Percentiles rank a stretch among this genome's conserved stretches.
phyloP scores from a whole-genome alignment of 306 rosid species.

The Vigna trinervia region DNA sequence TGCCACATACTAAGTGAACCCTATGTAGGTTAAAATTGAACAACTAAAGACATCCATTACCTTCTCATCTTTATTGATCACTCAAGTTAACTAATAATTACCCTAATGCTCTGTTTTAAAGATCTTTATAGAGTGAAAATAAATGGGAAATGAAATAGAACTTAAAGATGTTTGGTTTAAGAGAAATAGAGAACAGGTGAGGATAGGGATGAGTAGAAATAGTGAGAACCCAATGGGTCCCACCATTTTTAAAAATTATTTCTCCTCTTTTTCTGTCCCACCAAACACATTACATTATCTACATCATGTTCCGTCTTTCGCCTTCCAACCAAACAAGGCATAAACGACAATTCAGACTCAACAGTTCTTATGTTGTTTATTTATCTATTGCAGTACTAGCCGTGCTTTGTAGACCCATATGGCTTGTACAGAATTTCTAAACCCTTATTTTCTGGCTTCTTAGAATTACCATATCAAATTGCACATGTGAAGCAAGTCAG shows the following conservation, averaged over 20 bases:
- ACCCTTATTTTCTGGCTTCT: not conserved
- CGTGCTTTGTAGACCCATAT: conserved; percentile 26
- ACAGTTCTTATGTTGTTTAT: not conserved
- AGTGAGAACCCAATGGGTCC: too few species aligned
- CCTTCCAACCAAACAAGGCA: too few species aligned
- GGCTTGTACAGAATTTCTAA: conserved; percentile 1
- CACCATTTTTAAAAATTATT: too few species aligned
- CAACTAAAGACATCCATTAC: conserved; percentile 1
- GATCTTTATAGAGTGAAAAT: too few species aligned
- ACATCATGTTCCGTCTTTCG: too few species aligned
- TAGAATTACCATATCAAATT: conserved; percentile 19
- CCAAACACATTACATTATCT: too few species aligned
- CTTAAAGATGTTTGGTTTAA: too few species aligned
- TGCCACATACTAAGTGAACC: not conserved
- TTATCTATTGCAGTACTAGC: not conserved
- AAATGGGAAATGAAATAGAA: too few species aligned
- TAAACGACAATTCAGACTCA: conserved; percentile 3
- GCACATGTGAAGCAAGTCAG: not conserved
- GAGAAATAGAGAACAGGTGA: too few species aligned
- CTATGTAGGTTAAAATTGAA: conserved; percentile 8
- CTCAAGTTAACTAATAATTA: not conserved
- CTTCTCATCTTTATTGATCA: conserved; percentile 5
- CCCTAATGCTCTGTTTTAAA: not conserved
- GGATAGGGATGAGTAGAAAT: too few species aligned
- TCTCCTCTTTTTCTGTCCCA: too few species aligned